Conservation (phyloP, 176 grass and related monocot species). For the Lolium rigidum region DNA sequence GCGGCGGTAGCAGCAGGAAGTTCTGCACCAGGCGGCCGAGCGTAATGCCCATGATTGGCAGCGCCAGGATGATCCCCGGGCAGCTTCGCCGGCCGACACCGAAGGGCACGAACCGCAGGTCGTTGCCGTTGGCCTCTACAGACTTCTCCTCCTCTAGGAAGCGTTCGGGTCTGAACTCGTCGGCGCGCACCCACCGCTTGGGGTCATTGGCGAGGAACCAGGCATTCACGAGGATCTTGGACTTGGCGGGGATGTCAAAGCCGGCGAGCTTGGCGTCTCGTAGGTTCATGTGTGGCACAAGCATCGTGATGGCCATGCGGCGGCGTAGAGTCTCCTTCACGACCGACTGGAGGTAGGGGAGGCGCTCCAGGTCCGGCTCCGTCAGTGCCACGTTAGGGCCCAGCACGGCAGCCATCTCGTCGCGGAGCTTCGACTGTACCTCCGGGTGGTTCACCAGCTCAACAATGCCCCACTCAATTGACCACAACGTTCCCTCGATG, state of each 20-base stretch:
- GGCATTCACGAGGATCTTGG: conserved; percentile 93
- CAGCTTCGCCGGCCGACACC: conserved; percentile 91
- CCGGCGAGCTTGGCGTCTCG: conserved; percentile 74
- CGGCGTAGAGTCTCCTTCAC: conserved; percentile 95
- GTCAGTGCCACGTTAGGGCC: conserved; percentile 45
- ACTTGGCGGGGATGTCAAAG: conserved; percentile 88
- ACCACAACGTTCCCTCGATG: conserved; percentile 93
- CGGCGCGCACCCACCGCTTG: conserved; percentile 67
- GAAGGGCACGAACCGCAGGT: conserved; percentile 87
- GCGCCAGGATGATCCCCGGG: conserved; percentile 87
- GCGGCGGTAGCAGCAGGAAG: conserved; percentile 78
- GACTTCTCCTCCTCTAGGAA: conserved; percentile 86
- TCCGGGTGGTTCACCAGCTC: conserved; percentile 86
- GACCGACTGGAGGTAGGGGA: conserved; percentile 79
- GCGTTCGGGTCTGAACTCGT: conserved; percentile 80
- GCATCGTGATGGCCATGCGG: conserved; percentile 94
- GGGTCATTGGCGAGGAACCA: conserved; percentile 96
- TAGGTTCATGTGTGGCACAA: conserved; percentile 99
- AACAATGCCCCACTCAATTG: conserved; percentile 89
- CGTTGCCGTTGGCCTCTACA: conserved; percentile 83
- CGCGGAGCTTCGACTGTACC: conserved; percentile 61
- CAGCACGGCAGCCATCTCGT: conserved; percentile 59
- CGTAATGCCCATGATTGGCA: conserved; percentile 89
- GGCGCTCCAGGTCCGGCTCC: conserved; percentile 73
- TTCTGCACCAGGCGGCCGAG: conserved; percentile 76